Evolutionary conservation across 2,329 filamentous ascomycete species (phyloP), one percentile per base, ranked within the genome.

Genomic region (Colletotrichum tofieldiae): DNA sequence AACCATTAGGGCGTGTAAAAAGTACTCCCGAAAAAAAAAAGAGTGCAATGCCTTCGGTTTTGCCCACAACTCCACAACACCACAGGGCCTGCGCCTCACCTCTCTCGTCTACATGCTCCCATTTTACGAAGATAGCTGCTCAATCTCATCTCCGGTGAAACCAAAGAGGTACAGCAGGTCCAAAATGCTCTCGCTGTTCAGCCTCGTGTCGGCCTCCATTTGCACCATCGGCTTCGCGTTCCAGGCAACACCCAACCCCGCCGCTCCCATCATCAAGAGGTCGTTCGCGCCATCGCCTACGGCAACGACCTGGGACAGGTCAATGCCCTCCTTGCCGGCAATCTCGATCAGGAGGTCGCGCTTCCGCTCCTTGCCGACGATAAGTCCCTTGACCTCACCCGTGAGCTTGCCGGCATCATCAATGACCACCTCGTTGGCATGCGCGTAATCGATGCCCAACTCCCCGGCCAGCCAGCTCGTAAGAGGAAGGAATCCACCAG

Each of bases 401-500:
- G 93, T 96, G 51, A 96, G 83, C 37, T 84, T 86, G 18, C 85
- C 86, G 45, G 84, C 84, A 45, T 88, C 84, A 73, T 91, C 90
- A 20, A 93, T 86, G 20, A 91, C 88, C 0, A 96, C 92, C 77
- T 96, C 92, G 81, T 99, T 99, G 51, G 96, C 96, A 80, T 93
- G 91, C 0, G 94, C 95, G 79, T 98, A 92, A 81, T 98, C 94
- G 68, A 99, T 90, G 18, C 94, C 94, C 35, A 99, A 85, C 78
- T 94, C 87, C 51, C 86, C 86, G 20, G 94, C 95, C 45, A 98
- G 89, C 94, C 95, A 98, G 69, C 91, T 88, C 0, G 96, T 97
- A 75, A 98, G 84, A 0, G 96, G 95, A 75, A 94, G 90, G 83
- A 99, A 99, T 0, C 96, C 96, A 55, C 96, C 96, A 43, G 94